Evolutionary conservation across 768 basidiomycete species (phyloP).

Genomic region (Russula olivacea): DNA sequence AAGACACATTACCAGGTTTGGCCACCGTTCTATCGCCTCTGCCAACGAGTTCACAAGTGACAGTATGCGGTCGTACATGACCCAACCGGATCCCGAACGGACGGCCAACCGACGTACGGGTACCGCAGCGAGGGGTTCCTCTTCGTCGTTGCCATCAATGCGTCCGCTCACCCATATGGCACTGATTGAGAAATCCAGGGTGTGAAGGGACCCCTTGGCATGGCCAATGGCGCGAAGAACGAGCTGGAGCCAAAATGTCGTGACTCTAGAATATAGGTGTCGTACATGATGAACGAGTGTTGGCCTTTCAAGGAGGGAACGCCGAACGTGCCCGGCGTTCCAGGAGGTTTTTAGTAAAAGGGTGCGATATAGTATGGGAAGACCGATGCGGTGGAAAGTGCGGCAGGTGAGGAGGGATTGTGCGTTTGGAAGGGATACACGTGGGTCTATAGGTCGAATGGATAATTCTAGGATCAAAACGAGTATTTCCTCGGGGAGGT

Average conservation of each 20-base stretch:
- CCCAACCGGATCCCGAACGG: not conserved
- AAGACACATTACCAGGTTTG: constrained; percentile 7
- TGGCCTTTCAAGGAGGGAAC: constrained; percentile 6
- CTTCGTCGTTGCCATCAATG: not conserved
- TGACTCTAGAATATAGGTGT: constrained; percentile 6
- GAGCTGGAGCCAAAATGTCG: not conserved
- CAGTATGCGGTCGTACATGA: not conserved
- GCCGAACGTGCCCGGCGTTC: not conserved
- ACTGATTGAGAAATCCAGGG: constrained; percentile 10
- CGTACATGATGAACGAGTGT: constrained; percentile 9
- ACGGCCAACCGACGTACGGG: constrained; percentile 11
- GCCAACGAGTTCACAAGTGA: not conserved
- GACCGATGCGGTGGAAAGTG: constrained; percentile 15
- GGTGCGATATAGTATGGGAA: constrained; percentile 16
- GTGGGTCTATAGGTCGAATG: not conserved
- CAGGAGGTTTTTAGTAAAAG: not conserved
- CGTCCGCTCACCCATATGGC: not conserved
- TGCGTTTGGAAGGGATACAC: not conserved
- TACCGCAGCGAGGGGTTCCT: constrained; percentile 1
- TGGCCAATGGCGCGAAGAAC: constrained; percentile 12
- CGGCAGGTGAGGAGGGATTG: constrained; percentile 8
- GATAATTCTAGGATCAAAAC: constrained; percentile 1
- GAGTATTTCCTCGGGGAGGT: constrained; percentile 17
- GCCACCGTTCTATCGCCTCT: constrained; percentile 10
- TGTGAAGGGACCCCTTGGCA: constrained; percentile 16